Conservation (phyloP, 108 stramenopile species). For the Nannochloropsis gaditana region DNA sequence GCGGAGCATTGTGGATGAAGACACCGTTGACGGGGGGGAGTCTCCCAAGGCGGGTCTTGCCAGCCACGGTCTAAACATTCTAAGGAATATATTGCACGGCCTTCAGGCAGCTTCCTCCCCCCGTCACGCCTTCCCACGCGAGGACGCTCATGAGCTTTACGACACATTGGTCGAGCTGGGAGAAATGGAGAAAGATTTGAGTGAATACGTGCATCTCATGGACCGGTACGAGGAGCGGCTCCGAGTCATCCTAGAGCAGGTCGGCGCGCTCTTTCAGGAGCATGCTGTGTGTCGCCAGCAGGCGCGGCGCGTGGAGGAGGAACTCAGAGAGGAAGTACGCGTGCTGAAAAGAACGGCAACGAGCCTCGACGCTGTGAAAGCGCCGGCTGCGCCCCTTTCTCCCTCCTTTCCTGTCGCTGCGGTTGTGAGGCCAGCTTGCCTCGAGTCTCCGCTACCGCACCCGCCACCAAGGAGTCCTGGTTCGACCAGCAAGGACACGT, state of each 20-base stretch:
- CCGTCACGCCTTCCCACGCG: not conserved
- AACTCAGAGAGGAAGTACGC: not conserved
- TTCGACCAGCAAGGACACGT: not conserved
- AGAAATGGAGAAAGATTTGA: not conserved
- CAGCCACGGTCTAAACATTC: too few species aligned
- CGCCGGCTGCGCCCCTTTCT: not conserved
- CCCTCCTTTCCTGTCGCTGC: not conserved
- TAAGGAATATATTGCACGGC: too few species aligned
- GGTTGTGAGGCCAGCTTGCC: too few species aligned
- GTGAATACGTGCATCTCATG: not conserved
- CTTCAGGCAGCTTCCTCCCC: not conserved
- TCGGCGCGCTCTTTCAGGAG: not conserved
- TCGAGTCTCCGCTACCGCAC: not conserved
- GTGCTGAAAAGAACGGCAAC: not conserved
- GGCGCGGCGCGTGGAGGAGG: not conserved
- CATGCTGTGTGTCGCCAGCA: not conserved
- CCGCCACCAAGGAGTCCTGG: not conserved
- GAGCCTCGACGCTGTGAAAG: not conserved
- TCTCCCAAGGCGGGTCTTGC: too few species aligned
- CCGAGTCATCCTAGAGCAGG: not conserved
- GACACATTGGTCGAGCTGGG: not conserved
- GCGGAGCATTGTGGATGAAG: too few species aligned
- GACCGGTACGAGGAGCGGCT: not conserved
- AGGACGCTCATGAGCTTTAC: constrained; percentile 19
- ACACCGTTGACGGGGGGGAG: too few species aligned